Evolutionary conservation across 2,329 filamentous ascomycete species (phyloP), one percentile per base, ranked within the genome.

Genomic region (Fusarium sp.): DNA sequence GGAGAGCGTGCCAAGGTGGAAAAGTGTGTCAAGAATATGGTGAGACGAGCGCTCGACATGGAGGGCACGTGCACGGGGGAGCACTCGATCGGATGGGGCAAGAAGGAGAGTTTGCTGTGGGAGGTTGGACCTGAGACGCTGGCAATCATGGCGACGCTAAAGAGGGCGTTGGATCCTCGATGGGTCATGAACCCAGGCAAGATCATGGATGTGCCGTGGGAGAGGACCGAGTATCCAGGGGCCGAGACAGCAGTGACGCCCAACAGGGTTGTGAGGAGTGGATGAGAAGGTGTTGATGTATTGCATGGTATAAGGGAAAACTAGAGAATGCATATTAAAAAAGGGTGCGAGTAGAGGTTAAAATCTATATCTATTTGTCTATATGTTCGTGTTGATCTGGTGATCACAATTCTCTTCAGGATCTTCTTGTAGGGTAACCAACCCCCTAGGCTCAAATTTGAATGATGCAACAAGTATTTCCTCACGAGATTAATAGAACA

Each of bases 141-240:
- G 67, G 91, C 89, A 20, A 92, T 97, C 24, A 98, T 98, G 95
- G 92, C 90, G 78, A 91, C 89, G 71, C 91, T 98, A 81, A 98
- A 98, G 83, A 82, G 85, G n/a, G 90, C 94, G 11, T 84, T 98
- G 55, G 95, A 98, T 84, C 95, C 95, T 1, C 83, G 91, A 58
- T 97, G 95, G 93, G 90, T 98, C 65, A 90, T 98, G 89, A 98
- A 98, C 75, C 95, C 95, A 0, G 94, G 94, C 1, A 97, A 97
- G 85, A 96, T 98, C 72, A 95, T 97, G 82, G 93, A 97, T 74
- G 84, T 90, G 20, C 86, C 86, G n/a, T 80, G 80, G 81, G 63
- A 78, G 71, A 75, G 77, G 29, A 67, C 74, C 31, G 61, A 74
- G 31, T 74, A 76, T 66, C 69, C 44, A 27, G 69, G 63, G 17